Percentiles rank a stretch among this genome's conserved stretches.
phyloP scores from a whole-genome alignment of 441 rosid species.

The Gossypium lobatum region DNA sequence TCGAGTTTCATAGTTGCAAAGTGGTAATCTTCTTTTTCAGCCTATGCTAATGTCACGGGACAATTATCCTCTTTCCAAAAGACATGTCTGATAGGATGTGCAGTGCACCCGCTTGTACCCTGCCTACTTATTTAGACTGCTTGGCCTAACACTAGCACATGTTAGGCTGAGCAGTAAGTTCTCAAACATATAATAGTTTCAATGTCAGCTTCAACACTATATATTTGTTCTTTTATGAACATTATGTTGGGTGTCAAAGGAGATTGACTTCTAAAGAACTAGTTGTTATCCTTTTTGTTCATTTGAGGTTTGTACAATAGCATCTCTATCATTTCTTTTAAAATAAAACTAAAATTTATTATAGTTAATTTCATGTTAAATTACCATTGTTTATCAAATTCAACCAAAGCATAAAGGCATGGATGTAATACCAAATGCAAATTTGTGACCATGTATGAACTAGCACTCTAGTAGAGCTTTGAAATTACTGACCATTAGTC shows the following conservation, averaged over 20 bases:
- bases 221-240: not conserved
- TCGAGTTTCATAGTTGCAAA: not conserved
- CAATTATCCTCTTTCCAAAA: too few relatives aligned
- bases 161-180: not conserved
- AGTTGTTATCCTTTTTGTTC: not conserved
- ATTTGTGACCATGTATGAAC: not conserved
- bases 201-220: not conserved
- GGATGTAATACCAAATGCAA: not conserved
- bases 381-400: not conserved
- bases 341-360: not conserved
- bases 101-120: too few relatives aligned
- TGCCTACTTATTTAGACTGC: too few relatives aligned
- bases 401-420: not conserved
- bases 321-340: not conserved
- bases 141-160: not conserved
- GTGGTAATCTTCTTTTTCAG: too few relatives aligned
- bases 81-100: too few relatives aligned
- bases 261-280: not conserved
- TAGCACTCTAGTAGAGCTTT: not conserved
- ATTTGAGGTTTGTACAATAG: not conserved
- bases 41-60: not conserved
- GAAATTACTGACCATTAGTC: not conserved
- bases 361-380: not conserved
- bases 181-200: not conserved
- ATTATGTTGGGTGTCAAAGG: not conserved